phyloP scores from a whole-genome alignment of 805 yeast species.

The Tetrapisispora iriomotensis region DNA sequence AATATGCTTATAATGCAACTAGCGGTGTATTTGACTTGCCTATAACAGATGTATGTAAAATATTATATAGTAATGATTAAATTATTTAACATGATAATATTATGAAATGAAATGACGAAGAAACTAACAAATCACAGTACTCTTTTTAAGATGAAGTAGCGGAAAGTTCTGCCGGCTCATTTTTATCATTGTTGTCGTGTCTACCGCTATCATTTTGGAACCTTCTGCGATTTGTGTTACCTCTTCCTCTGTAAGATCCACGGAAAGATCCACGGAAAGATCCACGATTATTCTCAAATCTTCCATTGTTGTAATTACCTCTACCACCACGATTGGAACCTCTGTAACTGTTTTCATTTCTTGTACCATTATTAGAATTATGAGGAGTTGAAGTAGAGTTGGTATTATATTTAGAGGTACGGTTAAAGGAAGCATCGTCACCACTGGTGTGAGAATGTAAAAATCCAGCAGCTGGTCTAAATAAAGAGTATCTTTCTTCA shows the following conservation, averaged over 20 bases:
- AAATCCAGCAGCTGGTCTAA: conserved; percentile 29
- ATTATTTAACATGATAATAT: background rate
- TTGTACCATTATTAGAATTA: conserved; percentile 1
- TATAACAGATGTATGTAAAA: conserved; percentile 54
- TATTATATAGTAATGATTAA: conserved; percentile 36
- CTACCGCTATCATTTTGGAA: conserved; percentile 9
- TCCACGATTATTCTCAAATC: conserved; percentile 13
- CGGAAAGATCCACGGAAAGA: conserved; percentile 6
- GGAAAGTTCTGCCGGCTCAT: background rate
- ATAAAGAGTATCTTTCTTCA: conserved; percentile 20
- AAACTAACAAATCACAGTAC: no score
- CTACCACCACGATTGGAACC: conserved; percentile 5
- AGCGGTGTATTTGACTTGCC: conserved; percentile 88
- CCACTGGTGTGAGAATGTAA: conserved; percentile 6
- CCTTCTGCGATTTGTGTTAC: background rate
- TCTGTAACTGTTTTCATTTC: conserved; percentile 1
- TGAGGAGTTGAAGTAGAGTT: conserved; percentile 13
- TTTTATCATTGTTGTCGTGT: conserved; percentile 8
- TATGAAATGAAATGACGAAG: background rate
- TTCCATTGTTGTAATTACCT: conserved; percentile 5
- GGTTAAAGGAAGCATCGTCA: conserved; percentile 4
- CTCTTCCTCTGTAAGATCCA: no score
- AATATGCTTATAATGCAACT: conserved; percentile 47
- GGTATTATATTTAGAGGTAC: conserved; percentile 6
- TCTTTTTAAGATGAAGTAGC: background rate